Evolutionary conservation across 176 grass and related monocot genomes (phyloP), one percentile per base, ranked within the genome.

Genomic region (Echinochloa phyllopogon): DNA sequence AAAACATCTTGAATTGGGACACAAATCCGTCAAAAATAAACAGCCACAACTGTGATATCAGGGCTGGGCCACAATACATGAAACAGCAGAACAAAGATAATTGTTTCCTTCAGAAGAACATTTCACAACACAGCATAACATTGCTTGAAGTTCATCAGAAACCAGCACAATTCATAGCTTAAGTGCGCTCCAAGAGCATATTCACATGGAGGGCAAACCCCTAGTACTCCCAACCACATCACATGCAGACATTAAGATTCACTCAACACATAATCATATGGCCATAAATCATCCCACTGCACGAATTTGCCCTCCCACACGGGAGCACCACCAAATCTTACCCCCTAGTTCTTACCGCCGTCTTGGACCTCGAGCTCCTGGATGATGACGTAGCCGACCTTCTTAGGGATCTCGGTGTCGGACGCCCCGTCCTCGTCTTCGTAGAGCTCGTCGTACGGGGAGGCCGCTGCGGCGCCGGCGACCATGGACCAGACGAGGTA

Each of bases 301-400:
- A 65, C 21, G 66, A 57, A 42, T 44, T 74, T 56, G 41, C 51
- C 60, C 77, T 65, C 27, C 27, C 40, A 43, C 24, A 24, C 14
- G 29, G 76, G 68, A 66, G 65, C 58, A 25, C 24, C 21, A 58
- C 50, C 59, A 89, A 89, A 86, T 66, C 79, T 83, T 40, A 81
- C 55, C 52, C 52, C 50, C 87, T 98, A 92, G 80, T 94, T 92
- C 81, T 88, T 93, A 85, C 86, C 91, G 37, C 79, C 72, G 44
- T 78, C 82, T 72, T 81, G 62, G 44, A 47, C 76, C 48, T 92
- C 61, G 43, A 83, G 44, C 74, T 65, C 13, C 75, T 82, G 85
- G 86, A 95, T 91, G 81, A 88, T 62, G 85, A 89, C 83, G 57
- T 94, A 92, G 21, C 82, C 87, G 10, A 85, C 87, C 79, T 98